Conservation (phyloP, 495 filamentous ascomycete genomes). For the Penicillium riverlandense region DNA sequence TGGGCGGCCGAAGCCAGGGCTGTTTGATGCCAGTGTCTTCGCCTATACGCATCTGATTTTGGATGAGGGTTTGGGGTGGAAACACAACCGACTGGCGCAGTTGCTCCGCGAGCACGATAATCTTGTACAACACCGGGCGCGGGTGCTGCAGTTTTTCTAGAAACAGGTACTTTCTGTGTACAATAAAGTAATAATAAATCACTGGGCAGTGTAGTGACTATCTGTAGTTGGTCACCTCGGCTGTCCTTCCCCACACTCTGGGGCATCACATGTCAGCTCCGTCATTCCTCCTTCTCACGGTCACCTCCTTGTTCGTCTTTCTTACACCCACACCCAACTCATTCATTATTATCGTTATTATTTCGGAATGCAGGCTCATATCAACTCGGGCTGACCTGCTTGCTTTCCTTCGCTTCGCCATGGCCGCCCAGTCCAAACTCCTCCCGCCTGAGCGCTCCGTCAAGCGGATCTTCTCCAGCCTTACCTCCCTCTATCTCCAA, state of each 20-base stretch:
- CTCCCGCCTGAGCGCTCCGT: slow-evolving; percentile 61
- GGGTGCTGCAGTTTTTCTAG: slow-evolving; percentile 36
- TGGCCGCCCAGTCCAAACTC: slow-evolving; percentile 81
- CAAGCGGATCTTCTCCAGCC: slow-evolving; percentile 62
- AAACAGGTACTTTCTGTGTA: background rate
- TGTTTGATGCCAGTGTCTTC: slow-evolving; percentile 86
- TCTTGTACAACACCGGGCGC: slow-evolving; percentile 48
- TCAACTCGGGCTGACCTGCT: slow-evolving; percentile 24
- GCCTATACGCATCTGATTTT: slow-evolving; percentile 82
- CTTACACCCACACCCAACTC: background rate
- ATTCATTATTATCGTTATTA: background rate
- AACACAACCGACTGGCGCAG: slow-evolving; percentile 33
- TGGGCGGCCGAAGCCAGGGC: slow-evolving; percentile 48
- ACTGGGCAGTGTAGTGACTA: too few species aligned
- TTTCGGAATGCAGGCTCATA: too few species aligned
- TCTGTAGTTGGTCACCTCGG: slow-evolving; percentile 14
- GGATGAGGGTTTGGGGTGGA: slow-evolving; percentile 53
- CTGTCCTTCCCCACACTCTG: slow-evolving; percentile 19
- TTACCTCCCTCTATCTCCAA: slow-evolving; percentile 70
- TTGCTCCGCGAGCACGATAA: slow-evolving; percentile 36
- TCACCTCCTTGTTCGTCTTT: slow-evolving; percentile 1
- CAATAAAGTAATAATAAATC: too few species aligned
- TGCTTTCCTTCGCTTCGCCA: slow-evolving; percentile 23
- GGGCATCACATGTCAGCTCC: slow-evolving; percentile 26
- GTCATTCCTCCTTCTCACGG: slow-evolving; percentile 6